Evolutionary conservation across 441 rosid genomes (phyloP).

Genomic region (Raphanus hybrid): DNA sequence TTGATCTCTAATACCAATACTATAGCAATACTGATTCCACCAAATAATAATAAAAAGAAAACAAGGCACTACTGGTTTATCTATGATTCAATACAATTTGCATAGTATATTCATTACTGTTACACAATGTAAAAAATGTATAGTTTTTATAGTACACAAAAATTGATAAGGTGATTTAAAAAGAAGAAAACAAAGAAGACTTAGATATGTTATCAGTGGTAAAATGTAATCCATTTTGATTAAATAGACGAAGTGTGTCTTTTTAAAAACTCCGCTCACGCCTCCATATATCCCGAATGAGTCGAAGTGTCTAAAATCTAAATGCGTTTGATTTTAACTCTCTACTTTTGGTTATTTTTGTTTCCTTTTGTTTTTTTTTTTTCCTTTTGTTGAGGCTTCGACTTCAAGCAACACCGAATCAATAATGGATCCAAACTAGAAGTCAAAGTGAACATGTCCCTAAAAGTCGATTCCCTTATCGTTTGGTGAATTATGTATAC

Average conservation of each 20-base stretch:
- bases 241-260: neutral
- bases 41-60: neutral
- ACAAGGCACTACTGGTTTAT: no score
- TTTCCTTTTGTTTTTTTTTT: no score
- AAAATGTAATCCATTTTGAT: neutral
- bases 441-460: conserved; percentile 26
- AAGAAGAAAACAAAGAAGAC: neutral
- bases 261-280: neutral
- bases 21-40: neutral
- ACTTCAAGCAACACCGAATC: conserved; percentile 30
- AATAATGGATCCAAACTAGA: conserved; percentile 30
- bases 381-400: conserved; percentile 30
- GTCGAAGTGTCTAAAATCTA: neutral
- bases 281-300: neutral
- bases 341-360: neutral
- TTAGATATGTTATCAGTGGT: neutral
- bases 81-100: neutral
- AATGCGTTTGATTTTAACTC: neutral
- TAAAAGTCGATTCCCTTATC: conserved; percentile 16
- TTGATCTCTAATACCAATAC: neutral
- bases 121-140: neutral
- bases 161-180: neutral
- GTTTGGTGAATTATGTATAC: neutral
- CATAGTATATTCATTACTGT: neutral
- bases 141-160: neutral